phyloP scores from a whole-genome alignment of 495 filamentous ascomycete genomes.

The Paragyromitra xinjiangensis region DNA sequence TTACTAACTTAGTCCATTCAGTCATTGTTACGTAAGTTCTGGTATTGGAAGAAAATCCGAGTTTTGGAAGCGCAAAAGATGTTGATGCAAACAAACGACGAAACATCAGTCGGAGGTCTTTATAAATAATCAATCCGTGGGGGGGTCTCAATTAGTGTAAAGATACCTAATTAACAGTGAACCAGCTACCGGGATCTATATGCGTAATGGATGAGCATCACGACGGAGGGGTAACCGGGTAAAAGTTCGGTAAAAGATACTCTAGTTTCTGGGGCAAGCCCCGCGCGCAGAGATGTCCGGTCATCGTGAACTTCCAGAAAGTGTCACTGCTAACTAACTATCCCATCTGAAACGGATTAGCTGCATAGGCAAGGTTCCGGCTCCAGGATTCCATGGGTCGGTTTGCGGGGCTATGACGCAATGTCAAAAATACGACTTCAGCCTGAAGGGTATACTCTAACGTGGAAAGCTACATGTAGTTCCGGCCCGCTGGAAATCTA shows the following conservation, averaged over 20 bases:
- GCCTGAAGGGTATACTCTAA: not conserved
- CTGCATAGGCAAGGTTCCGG: not conserved
- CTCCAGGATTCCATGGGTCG: not conserved
- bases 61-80: constrained; percentile 7
- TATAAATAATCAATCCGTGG: not conserved
- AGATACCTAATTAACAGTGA: constrained; percentile 8
- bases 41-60: not conserved
- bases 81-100: constrained; percentile 27
- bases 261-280: not conserved
- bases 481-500: not conserved
- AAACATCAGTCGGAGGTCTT: constrained; percentile 16
- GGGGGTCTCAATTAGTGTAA: not conserved
- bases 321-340: not conserved
- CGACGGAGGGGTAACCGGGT: constrained; percentile 31
- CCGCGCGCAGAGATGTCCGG: constrained; percentile 24
- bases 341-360: not conserved
- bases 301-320: constrained; percentile 11
- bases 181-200: not conserved
- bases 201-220: not conserved
- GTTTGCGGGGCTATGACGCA: not conserved
- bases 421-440: not conserved
- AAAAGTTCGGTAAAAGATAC: constrained; percentile 30
- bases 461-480: not conserved
- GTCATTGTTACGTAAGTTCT: constrained; percentile 40
- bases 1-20: constrained; percentile 43